A percentile compares a stretch with the other conserved stretches of the same genome.
Evolutionary conservation across 805 yeast genomes (phyloP).

Genomic region (Grigorovia humatica): DNA sequence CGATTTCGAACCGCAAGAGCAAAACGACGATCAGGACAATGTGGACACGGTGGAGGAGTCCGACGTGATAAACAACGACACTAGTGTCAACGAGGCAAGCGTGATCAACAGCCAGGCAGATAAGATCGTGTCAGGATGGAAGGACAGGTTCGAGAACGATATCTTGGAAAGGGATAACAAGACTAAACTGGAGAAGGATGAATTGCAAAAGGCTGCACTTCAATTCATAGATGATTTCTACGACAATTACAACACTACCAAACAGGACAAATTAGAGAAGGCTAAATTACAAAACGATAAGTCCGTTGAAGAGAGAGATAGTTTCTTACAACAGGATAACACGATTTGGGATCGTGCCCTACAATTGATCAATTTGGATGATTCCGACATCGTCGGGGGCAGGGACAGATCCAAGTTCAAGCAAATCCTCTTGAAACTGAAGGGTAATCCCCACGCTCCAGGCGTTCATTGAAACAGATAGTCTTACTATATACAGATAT

Average conservation of each 20-base stretch:
- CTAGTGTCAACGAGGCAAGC: constrained; percentile 15
- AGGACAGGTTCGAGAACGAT: constrained; percentile 66
- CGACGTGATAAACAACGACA: constrained; percentile 16
- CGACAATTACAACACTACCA: constrained; percentile 79
- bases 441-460: constrained; percentile 63
- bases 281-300: constrained; percentile 60
- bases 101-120: constrained; percentile 33
- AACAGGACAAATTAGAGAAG: constrained; percentile 54
- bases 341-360: constrained; percentile 71
- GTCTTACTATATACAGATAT: too few relatives aligned
- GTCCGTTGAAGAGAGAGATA: constrained; percentile 66
- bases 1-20: background rate
- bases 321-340: constrained; percentile 64
- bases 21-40: too few relatives aligned
- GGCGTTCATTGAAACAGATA: constrained; percentile 59
- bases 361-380: constrained; percentile 34
- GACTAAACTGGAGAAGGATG: constrained; percentile 51
- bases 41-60: constrained; percentile 31
- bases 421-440: constrained; percentile 51
- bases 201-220: constrained; percentile 64
- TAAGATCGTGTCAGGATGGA: constrained; percentile 51
- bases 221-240: constrained; percentile 85
- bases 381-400: constrained; percentile 34
- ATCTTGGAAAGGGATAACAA: constrained; percentile 69
- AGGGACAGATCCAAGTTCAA: constrained; percentile 65